These are phyloP conservation scores for Beta vulgaris DNA, from an alignment of 148 eudicot genomes.

Conservation along the genomic window DNA sequence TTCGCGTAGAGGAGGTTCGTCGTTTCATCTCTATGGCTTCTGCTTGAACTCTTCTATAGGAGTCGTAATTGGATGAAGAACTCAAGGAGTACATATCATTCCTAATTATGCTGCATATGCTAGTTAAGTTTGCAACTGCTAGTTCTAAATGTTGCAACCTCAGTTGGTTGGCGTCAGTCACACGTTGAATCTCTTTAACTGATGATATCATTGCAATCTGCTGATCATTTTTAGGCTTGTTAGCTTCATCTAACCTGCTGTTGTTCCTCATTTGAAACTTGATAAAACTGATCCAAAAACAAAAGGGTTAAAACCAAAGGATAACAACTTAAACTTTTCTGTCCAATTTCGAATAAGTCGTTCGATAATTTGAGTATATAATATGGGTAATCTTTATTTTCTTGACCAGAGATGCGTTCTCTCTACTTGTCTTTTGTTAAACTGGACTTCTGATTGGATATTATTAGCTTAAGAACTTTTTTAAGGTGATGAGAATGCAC, in stretches of 20 bases:
- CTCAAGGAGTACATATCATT: constrained; percentile 17
- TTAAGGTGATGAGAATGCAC: too few relatives aligned
- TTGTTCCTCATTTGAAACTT: constrained; percentile 17
- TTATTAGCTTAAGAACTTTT: too few relatives aligned
- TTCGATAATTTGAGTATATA: too few relatives aligned
- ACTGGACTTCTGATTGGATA: too few relatives aligned
- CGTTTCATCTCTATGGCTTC: constrained; percentile 14
- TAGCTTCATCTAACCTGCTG: constrained; percentile 14
- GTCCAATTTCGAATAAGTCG: too few relatives aligned
- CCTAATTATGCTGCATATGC: constrained; percentile 28
- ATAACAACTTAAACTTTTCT: too few relatives aligned
- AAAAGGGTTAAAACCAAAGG: too few relatives aligned
- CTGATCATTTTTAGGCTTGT: constrained; percentile 18
- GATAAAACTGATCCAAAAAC: too few relatives aligned
- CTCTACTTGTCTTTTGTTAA: too few relatives aligned
- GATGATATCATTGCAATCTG: constrained; percentile 8
- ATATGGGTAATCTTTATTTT: too few relatives aligned
- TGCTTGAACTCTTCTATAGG: constrained; percentile 5
- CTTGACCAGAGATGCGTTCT: too few relatives aligned
- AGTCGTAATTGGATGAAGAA: constrained; percentile 1
- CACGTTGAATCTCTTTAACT: constrained; percentile 21
- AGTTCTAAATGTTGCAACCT: constrained; percentile 33
- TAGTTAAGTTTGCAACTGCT: constrained; percentile 34
- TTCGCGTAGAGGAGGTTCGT: background rate
- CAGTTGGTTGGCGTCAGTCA: constrained; percentile 30